phyloP scores from a whole-genome alignment of 2,329 filamentous ascomycete species.

The Colletotrichum eremochloae region DNA sequence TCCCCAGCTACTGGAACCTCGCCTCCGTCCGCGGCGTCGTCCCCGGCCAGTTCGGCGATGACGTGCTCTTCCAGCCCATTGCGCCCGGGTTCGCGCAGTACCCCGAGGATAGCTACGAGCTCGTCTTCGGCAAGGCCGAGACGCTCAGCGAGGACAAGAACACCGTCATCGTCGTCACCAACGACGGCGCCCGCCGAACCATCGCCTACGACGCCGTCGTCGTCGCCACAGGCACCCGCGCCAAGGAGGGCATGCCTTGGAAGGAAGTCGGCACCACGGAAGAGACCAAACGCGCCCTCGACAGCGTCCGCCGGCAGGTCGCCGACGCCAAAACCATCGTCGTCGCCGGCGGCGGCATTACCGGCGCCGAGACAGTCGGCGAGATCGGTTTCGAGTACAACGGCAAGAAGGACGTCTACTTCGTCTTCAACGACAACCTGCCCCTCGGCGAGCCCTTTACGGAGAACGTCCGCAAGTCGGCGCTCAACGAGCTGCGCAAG shows the following conservation, averaged over 20 bases:
- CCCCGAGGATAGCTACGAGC: conserved; percentile 58
- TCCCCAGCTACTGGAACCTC: conserved; percentile 68
- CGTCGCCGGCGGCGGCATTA: conserved; percentile 64
- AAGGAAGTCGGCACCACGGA: conserved; percentile 60
- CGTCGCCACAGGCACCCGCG: conserved; percentile 64
- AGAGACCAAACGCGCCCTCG: conserved; percentile 56
- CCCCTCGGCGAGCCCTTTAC: conserved; percentile 53
- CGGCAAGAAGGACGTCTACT: conserved; percentile 61
- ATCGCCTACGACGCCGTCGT: conserved; percentile 66
- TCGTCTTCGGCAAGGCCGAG: conserved; percentile 62
- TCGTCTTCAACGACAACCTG: conserved; percentile 55
- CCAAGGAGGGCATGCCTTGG: conserved; percentile 61
- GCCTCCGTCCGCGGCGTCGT: conserved; percentile 68
- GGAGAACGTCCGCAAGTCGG: conserved; percentile 55
- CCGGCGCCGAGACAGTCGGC: conserved; percentile 64
- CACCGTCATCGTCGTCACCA: conserved; percentile 53
- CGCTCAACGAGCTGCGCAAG: conserved; percentile 56
- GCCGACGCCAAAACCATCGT: conserved; percentile 61
- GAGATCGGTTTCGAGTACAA: conserved; percentile 64
- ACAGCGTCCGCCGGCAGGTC: conserved; percentile 54
- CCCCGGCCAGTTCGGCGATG: conserved; percentile 61
- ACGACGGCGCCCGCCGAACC: conserved; percentile 48
- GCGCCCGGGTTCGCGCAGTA: conserved; percentile 61
- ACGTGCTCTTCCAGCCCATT: conserved; percentile 62
- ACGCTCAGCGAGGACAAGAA: conserved; percentile 51